These are phyloP conservation scores for Aquanectria penicillioides DNA, from an alignment of 2,329 filamentous ascomycete genomes.

Conservation along the genomic window DNA sequence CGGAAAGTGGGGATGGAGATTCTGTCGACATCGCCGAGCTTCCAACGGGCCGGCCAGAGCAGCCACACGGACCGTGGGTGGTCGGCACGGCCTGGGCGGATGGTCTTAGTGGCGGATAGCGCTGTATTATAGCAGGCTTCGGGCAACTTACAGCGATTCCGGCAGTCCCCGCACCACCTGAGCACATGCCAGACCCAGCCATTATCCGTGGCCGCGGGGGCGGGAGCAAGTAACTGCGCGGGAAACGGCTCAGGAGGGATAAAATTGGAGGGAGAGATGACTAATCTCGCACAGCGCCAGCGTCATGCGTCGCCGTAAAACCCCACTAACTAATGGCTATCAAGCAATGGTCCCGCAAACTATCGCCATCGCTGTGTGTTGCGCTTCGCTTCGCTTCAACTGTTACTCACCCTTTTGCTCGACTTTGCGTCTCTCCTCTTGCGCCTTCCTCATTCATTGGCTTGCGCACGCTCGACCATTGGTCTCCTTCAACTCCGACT, in stretches of 20 bases:
- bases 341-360: constrained; percentile 40
- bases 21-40: constrained; percentile 16
- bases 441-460: constrained; percentile 10
- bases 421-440: background rate
- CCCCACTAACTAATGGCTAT: constrained; percentile 36
- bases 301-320: constrained; percentile 28
- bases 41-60: constrained; percentile 12
- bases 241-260: background rate
- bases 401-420: background rate
- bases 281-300: constrained; percentile 29
- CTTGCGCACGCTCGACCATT: too few species aligned
- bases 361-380: constrained; percentile 37
- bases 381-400: constrained; percentile 6
- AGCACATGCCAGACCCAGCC: background rate
- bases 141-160: background rate
- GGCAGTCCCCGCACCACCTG: background rate
- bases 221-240: constrained; percentile 29
- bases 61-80: background rate
- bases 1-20: constrained; percentile 7
- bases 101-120: too few species aligned
- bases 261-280: constrained; percentile 27
- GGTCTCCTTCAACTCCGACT: background rate
- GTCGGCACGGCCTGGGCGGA: background rate
- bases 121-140: background rate
- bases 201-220: background rate